These are phyloP conservation scores for Arbutus unedo DNA, from an alignment of 148 eudicot species.

Conservation along the genomic window DNA sequence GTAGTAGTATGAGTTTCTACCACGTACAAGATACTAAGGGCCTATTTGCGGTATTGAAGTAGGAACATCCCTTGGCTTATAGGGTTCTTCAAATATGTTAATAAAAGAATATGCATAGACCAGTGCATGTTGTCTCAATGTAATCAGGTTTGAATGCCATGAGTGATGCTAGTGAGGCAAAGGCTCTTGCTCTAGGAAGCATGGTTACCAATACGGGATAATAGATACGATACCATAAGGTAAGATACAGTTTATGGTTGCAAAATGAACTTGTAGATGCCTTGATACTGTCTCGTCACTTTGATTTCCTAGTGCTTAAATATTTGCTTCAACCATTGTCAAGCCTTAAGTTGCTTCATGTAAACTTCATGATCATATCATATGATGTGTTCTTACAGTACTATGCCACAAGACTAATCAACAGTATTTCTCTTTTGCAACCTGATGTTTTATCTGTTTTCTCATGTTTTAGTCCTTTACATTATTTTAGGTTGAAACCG, in stretches of 20 bases:
- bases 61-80: neutral
- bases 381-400: neutral
- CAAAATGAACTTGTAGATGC: neutral
- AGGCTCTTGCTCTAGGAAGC: neutral
- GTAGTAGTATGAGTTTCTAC: neutral
- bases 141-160: neutral
- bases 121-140: constrained; percentile 2
- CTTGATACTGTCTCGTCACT: neutral
- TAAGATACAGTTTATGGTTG: neutral
- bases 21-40: neutral
- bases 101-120: neutral
- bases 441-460: constrained; percentile 8
- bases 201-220: no score
- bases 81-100: neutral
- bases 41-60: neutral
- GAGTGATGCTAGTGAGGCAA: neutral
- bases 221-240: no score
- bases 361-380: neutral
- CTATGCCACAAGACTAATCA: neutral
- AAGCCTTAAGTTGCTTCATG: neutral
- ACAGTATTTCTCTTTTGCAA: neutral
- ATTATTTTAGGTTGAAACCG: constrained; percentile 70
- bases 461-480: constrained; percentile 18
- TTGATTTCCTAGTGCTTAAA: neutral
- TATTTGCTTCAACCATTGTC: neutral